A percentile compares a stretch with the other conserved stretches of the same genome.
phyloP scores from a whole-genome alignment of 805 yeast species.

The Komagataella mondaviorum region DNA sequence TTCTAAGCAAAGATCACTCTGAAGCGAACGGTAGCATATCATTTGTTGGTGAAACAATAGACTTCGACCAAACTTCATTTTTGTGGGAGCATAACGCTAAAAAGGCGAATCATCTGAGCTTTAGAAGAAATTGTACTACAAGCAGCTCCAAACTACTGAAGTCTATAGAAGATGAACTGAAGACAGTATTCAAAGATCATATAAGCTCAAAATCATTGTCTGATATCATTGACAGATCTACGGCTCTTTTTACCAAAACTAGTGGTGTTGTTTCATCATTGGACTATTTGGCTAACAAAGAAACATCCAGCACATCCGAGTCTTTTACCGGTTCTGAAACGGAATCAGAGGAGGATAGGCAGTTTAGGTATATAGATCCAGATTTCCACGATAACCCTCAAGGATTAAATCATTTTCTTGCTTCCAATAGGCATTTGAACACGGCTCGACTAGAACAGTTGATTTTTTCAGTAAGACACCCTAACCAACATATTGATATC shows the following conservation, averaged over 20 bases:
- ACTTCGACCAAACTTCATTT: not conserved
- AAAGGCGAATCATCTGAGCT: not conserved
- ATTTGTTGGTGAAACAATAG: not conserved
- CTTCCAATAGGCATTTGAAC: not conserved
- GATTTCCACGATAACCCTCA: not conserved
- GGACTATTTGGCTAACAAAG: not conserved
- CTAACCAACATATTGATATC: not conserved
- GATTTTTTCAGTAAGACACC: not conserved
- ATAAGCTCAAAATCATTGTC: not conserved
- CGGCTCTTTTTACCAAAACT: not conserved
- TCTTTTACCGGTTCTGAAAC: not conserved
- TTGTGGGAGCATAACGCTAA: not conserved
- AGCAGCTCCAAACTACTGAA: not conserved
- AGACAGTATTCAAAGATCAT: not conserved
- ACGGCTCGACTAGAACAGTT: not conserved
- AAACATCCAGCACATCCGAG: not conserved
- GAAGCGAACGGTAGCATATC: not conserved
- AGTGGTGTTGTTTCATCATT: not conserved
- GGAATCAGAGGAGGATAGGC: not conserved
- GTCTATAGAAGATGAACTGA: not conserved
- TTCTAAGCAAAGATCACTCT: not conserved
- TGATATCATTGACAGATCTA: not conserved
- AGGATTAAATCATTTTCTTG: not conserved
- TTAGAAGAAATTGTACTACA: not conserved
- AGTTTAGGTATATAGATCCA: not conserved